Evolutionary conservation across 495 filamentous ascomycete genomes (phyloP).

Genomic region (Xylaria longipes): DNA sequence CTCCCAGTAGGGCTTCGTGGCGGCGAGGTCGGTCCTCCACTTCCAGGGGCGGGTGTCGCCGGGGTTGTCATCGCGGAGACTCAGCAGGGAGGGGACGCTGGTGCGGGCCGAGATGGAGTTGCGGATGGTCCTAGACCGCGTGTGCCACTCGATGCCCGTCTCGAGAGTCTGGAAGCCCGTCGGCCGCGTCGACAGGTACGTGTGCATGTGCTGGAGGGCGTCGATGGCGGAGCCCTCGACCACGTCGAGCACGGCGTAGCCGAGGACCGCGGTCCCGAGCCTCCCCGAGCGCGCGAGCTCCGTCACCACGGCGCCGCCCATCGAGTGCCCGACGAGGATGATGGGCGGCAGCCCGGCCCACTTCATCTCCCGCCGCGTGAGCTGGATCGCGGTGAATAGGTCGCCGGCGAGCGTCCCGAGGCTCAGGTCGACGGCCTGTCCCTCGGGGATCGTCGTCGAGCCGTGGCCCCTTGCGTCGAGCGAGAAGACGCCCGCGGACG

Average conservation of each 20-base stretch:
- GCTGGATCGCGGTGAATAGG: slow-evolving; percentile 69
- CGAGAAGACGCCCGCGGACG: slow-evolving; percentile 82
- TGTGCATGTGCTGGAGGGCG: slow-evolving; percentile 93
- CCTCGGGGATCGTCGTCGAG: slow-evolving; percentile 61
- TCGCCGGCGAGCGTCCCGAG: slow-evolving; percentile 76
- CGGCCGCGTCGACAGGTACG: slow-evolving; percentile 86
- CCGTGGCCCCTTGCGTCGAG: slow-evolving; percentile 89
- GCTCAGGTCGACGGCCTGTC: slow-evolving; percentile 62
- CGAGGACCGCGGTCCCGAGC: slow-evolving; percentile 69
- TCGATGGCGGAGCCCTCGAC: slow-evolving; percentile 90
- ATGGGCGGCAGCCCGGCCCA: slow-evolving; percentile 78
- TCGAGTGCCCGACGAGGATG: slow-evolving; percentile 89
- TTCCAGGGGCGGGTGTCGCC: slow-evolving; percentile 63
- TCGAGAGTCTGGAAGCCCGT: slow-evolving; percentile 73
- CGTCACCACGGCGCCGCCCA: slow-evolving; percentile 94
- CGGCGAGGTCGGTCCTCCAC: slow-evolving; percentile 85
- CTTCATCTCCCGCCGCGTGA: slow-evolving; percentile 66
- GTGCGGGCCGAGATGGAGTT: slow-evolving; percentile 79
- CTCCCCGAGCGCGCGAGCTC: slow-evolving; percentile 72
- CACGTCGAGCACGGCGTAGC: slow-evolving; percentile 95
- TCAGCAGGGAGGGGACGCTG: slow-evolving; percentile 85
- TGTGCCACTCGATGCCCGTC: slow-evolving; percentile 93
- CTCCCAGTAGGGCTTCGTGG: slow-evolving; percentile 91
- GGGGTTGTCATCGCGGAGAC: slow-evolving; percentile 45
- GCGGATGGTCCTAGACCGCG: slow-evolving; percentile 85